Base-by-base conservation (phyloP, 306 rosid genomes). In the Albizia julibrissin region DNA sequence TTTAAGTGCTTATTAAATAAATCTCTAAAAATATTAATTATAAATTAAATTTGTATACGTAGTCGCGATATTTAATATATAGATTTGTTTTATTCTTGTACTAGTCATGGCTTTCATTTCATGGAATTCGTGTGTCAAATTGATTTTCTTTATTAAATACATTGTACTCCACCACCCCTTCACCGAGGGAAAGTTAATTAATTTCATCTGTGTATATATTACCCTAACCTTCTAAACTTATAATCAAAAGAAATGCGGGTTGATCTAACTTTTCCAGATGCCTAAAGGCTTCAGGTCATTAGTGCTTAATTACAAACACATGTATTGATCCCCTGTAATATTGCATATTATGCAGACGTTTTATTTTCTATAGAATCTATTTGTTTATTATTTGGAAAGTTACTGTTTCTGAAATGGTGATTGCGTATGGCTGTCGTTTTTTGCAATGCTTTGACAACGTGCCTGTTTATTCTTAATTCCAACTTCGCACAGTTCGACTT, bases 361-460 rank as follows among this genome's bases (percentile, higher is more conserved):
- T 29, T 65, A 29, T 29, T 5, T 31, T 15, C 22, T 31, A 2
- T n/a, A 21, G 9, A 58, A 58, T 22, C 29, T n/a, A 3, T n/a
- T 22, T 58, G 10, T n/a, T 58, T n/a, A 58, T 22, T 15, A 18
- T 42, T 10, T 21, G 50, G 50, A n/a, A 42, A 69, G 10, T 40
- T 69, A 40, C 74, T 77, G 37, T 50, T 66, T 33, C 24, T 33
- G 71, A 66, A 66, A 33, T 8, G 56, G 79, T 78, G 85, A 77
- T 84, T 82, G 73, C 62, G 85, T 82, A 87, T 62, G 71, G 58
- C 75, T 80, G 80, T 83, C 75, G 78, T 21, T 81, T 84, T 84
- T 39, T 78, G 86, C 78, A 79, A 79, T 77, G 65, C 76, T 75
- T 76, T 80, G 72, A 75, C 84, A 61, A 61, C 52, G 79, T 71